Conservation (phyloP, 1,284 basidiomycete genomes). For the Psilocybe mexicana region DNA sequence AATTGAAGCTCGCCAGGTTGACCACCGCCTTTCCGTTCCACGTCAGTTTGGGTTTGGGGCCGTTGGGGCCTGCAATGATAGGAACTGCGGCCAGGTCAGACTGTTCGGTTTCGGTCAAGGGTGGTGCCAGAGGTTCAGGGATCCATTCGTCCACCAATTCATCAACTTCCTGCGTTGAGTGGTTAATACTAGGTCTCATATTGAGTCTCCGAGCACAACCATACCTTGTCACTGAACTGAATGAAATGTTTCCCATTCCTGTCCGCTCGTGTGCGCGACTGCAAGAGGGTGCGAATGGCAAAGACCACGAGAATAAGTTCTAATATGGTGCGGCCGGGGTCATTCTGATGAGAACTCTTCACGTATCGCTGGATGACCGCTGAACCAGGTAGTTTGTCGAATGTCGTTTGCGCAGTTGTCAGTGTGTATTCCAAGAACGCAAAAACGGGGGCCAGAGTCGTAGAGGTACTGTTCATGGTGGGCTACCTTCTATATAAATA, state of each 20-base stretch:
- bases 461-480: slow-evolving; percentile 31
- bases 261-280: slow-evolving; percentile 87
- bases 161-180: slow-evolving; percentile 79
- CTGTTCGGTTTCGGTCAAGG: slow-evolving; percentile 61
- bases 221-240: slow-evolving; percentile 85
- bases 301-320: slow-evolving; percentile 91
- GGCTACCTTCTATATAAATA: neutral
- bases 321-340: slow-evolving; percentile 89
- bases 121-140: slow-evolving; percentile 82
- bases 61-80: slow-evolving; percentile 78
- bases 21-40: slow-evolving; percentile 77
- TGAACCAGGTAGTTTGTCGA: slow-evolving; percentile 84
- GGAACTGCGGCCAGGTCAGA: slow-evolving; percentile 77
- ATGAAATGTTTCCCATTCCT: slow-evolving; percentile 90
- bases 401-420: slow-evolving; percentile 55
- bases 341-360: slow-evolving; percentile 86
- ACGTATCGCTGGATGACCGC: slow-evolving; percentile 91
- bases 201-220: slow-evolving; percentile 17
- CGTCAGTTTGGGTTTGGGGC: slow-evolving; percentile 80
- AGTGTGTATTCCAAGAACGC: slow-evolving; percentile 57
- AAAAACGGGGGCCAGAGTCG: slow-evolving; percentile 61
- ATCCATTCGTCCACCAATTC: slow-evolving; percentile 96
- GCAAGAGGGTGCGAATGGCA: slow-evolving; percentile 85
- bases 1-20: slow-evolving; percentile 94
- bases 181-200: slow-evolving; percentile 6